These are phyloP conservation scores for Russula brevipes DNA, from an alignment of 768 basidiomycete species.

Conservation along the genomic window DNA sequence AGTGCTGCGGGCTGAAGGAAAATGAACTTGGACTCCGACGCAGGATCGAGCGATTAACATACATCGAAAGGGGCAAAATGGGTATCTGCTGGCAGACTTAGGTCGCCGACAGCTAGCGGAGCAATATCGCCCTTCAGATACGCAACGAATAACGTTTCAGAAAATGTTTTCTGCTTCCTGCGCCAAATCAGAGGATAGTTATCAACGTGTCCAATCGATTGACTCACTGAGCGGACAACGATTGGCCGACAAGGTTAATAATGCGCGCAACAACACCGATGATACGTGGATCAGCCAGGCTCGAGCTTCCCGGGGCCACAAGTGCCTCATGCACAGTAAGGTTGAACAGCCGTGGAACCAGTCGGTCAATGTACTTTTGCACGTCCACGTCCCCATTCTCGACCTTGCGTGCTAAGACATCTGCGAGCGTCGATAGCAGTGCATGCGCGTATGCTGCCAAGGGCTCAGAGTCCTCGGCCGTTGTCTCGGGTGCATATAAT, in stretches of 20 bases:
- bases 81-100: slow-evolving; percentile 39
- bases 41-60: slow-evolving; percentile 10
- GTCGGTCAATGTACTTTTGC: slow-evolving; percentile 68
- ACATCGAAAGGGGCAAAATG: slow-evolving; percentile 53
- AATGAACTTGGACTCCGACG: not conserved
- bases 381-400: slow-evolving; percentile 57
- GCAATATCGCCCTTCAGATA: slow-evolving; percentile 51
- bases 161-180: slow-evolving; percentile 65
- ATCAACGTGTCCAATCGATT: not conserved
- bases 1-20: slow-evolving; percentile 40
- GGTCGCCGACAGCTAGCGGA: slow-evolving; percentile 51
- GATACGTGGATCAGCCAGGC: slow-evolving; percentile 47
- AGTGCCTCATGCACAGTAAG: slow-evolving; percentile 47
- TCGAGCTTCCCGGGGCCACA: slow-evolving; percentile 26
- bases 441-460: slow-evolving; percentile 83
- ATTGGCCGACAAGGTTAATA: slow-evolving; percentile 60
- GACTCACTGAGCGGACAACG: slow-evolving; percentile 60
- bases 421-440: slow-evolving; percentile 63
- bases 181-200: not conserved
- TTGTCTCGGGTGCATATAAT: slow-evolving; percentile 42
- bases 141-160: slow-evolving; percentile 46
- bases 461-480: slow-evolving; percentile 46
- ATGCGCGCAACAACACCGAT: slow-evolving; percentile 61
- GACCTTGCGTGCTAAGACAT: slow-evolving; percentile 53
- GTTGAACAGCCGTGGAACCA: slow-evolving; percentile 68